phyloP scores from a whole-genome alignment of 345 rosid species.

The Citrus sinensis region DVS_A1.0 CM039163.1:22266501-22267000 shows the following conservation, averaged over 20 bases:
- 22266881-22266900: too few species aligned
- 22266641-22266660: neutral
- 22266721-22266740: neutral
- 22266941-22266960: too few species aligned
- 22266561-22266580: neutral
- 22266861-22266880: too few species aligned
- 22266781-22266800: neutral
- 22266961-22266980: too few species aligned
- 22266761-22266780: neutral
- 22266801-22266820: neutral
- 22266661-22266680: neutral
- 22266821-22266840: constrained; percentile 8
- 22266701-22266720: neutral
- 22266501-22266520: neutral
- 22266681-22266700: neutral
- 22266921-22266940: too few species aligned
- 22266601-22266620: neutral
- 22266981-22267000: too few species aligned
- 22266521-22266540: neutral
- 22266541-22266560: neutral
- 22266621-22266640: neutral
- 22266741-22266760: neutral
- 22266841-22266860: constrained; percentile 31
- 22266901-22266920: too few species aligned
- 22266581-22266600: neutral